Conservation (phyloP, 2,329 filamentous ascomycete species). For the Botrytis aclada region DNA sequence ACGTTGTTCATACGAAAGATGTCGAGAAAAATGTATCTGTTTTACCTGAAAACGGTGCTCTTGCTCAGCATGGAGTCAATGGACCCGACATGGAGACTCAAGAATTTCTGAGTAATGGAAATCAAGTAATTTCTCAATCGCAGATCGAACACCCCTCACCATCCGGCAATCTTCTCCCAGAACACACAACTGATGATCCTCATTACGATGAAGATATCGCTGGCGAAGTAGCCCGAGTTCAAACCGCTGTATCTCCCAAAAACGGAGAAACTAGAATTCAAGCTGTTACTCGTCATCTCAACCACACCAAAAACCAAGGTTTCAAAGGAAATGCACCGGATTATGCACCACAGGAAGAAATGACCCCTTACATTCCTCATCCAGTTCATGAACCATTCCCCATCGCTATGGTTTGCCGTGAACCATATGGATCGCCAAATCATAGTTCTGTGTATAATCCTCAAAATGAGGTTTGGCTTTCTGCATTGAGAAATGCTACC, state of each 20-base stretch:
- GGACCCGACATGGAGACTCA: slow-evolving; percentile 27
- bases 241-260: slow-evolving; percentile 52
- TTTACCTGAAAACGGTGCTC: not conserved
- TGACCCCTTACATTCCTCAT: slow-evolving; percentile 64
- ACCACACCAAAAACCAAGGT: slow-evolving; percentile 53
- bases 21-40: not conserved
- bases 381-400: slow-evolving; percentile 56
- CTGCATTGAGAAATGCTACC: slow-evolving; percentile 62
- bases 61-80: slow-evolving; percentile 7
- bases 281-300: slow-evolving; percentile 63
- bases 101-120: slow-evolving; percentile 33
- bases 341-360: slow-evolving; percentile 49
- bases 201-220: slow-evolving; percentile 63
- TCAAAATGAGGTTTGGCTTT: slow-evolving; percentile 74
- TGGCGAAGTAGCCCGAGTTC: slow-evolving; percentile 60
- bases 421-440: slow-evolving; percentile 63
- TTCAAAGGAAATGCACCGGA: slow-evolving; percentile 54
- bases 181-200: slow-evolving; percentile 56
- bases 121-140: slow-evolving; percentile 25
- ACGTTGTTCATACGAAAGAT: slow-evolving; percentile 25
- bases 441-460: slow-evolving; percentile 61
- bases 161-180: slow-evolving; percentile 41
- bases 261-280: slow-evolving; percentile 52
- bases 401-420: slow-evolving; percentile 68
- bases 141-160: slow-evolving; percentile 29